A percentile compares a stretch with the other conserved stretches of the same genome.
These are phyloP conservation scores for Talaromyces proteolyticus DNA, from an alignment of 495 filamentous ascomycete genomes.

Conservation along the genomic window DNA sequence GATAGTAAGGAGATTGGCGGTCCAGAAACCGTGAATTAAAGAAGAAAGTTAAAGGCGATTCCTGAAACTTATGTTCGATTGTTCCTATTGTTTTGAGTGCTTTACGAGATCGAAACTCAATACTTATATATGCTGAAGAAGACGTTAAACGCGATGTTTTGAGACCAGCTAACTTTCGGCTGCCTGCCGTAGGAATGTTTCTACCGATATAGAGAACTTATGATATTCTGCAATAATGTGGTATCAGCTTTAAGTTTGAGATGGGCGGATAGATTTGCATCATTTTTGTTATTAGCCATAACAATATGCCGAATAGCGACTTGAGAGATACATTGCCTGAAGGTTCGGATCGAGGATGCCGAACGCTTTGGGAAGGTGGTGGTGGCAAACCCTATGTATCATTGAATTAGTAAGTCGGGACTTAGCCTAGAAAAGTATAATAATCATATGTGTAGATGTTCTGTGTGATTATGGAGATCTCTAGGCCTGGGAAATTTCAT, in stretches of 20 bases:
- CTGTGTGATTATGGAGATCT: background rate
- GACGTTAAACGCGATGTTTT: background rate
- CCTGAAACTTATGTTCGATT: background rate
- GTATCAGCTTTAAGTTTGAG: background rate
- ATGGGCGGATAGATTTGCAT: background rate
- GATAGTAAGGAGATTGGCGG: background rate
- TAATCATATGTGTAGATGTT: background rate
- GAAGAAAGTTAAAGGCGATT: background rate
- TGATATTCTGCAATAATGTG: background rate
- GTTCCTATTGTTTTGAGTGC: background rate
- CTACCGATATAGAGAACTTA: background rate
- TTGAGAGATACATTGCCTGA: background rate
- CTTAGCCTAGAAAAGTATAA: too few species aligned
- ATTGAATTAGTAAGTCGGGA: too few species aligned
- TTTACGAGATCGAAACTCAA: background rate
- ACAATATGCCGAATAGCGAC: background rate
- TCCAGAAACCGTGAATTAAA: background rate
- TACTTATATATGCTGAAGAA: background rate
- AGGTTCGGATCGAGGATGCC: background rate
- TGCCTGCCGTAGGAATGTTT: too few species aligned
- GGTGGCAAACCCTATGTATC: too few species aligned
- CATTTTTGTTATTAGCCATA: background rate
- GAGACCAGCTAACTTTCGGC: background rate
- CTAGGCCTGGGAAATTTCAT: background rate
- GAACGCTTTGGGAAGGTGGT: background rate